Evolutionary conservation across 106 monocot species (phyloP).

Genomic region (Dioscorea zingiberensis): DNA sequence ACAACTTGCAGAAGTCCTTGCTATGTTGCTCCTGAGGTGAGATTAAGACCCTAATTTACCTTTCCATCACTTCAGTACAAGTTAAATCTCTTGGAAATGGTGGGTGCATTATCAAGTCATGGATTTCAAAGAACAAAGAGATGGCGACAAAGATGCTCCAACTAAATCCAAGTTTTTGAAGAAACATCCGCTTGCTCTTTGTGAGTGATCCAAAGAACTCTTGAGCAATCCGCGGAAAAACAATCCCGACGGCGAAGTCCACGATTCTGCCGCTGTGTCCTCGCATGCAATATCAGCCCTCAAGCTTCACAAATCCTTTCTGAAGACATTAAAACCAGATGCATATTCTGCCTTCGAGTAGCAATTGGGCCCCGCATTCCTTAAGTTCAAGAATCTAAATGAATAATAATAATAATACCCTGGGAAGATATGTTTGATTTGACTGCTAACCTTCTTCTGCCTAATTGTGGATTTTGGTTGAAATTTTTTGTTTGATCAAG

Average conservation of each 20-base stretch:
- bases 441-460: too few species aligned
- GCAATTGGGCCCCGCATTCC: slow-evolving; percentile 51
- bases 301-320: slow-evolving; percentile 55
- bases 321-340: slow-evolving; percentile 59
- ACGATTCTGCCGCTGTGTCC: slow-evolving; percentile 49
- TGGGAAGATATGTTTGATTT: too few species aligned
- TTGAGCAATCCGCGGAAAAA: slow-evolving; percentile 49
- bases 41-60: too few species aligned
- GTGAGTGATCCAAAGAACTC: slow-evolving; percentile 43
- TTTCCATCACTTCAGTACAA: too few species aligned
- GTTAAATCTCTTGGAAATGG: slow-evolving; percentile 57
- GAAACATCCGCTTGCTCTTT: slow-evolving; percentile 34
- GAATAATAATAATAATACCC: too few species aligned
- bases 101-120: slow-evolving; percentile 51
- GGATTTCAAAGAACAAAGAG: slow-evolving; percentile 16
- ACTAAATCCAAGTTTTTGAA: slow-evolving; percentile 53
- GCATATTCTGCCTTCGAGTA: slow-evolving; percentile 39
- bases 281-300: slow-evolving; percentile 37
- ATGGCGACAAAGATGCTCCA: slow-evolving; percentile 22
- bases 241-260: slow-evolving; percentile 62
- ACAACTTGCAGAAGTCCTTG: too few species aligned
- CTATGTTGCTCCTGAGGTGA: too few species aligned
- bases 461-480: too few species aligned
- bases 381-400: too few species aligned
- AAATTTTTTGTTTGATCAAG: too few species aligned